Base-by-base conservation (phyloP, 2,329 filamentous ascomycete species). In the Talaromyces sp. region DNA sequence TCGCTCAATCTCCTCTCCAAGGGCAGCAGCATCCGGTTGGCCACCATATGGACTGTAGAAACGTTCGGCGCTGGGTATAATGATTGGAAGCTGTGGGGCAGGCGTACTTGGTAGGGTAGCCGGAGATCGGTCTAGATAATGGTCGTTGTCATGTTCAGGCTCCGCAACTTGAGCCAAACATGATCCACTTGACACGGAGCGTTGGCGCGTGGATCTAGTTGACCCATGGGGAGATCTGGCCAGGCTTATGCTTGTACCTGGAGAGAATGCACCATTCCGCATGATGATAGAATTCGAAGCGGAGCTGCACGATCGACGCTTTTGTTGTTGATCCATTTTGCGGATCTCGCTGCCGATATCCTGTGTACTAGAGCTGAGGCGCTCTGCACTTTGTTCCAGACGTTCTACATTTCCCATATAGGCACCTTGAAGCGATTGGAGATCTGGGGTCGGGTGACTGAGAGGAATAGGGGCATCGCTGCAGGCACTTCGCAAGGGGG, bases 401-500 rank as follows among this genome's bases (percentile, higher is more conserved):
- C 77, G 69, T 60, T 78, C 77, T 50, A 80, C 74, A 71, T 80
- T 80, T 55, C 74, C 75, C 27, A 74, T 62, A 54, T 80, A 79
- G 22, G 78, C 78, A 37, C 78, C 78, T 68, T 80, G 78, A 51
- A 79, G 57, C 30, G 77, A 75, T 55, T 80, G 77, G 14, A 80
- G 68, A 59, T 78, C 78, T 3, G 78, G 78, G 13, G 70, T 79
- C 14, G 78, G 78, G 63, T 79, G 77, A 51, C 71, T 75, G 51
- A 80, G 70, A 55, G 75, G 74, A 14, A 75, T 66, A 35, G 76
- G 68, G 32, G 66, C 65, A 49, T 73, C 74, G 48, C 73, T 73
- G 33, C 70, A 71, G 20, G 76, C 70, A 32, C 71, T 74, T 47
- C 65, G 72, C 39, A 74, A 61, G 45, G 69, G 59, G 43, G 69